Conservation (phyloP, 2,329 filamentous ascomycete genomes). For the Fusarium sp. region DNA sequence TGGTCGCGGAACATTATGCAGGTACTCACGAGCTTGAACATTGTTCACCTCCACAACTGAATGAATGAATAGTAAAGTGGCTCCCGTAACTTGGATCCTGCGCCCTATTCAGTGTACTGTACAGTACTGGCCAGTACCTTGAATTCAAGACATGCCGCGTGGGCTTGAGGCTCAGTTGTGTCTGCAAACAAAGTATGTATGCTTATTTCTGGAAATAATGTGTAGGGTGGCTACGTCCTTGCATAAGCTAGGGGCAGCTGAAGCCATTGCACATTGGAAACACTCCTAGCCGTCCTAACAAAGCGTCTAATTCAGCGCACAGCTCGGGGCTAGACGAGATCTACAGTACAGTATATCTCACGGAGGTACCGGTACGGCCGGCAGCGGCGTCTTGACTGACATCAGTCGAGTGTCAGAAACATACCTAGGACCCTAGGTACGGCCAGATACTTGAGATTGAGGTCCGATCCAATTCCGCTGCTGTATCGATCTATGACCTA, state of each 20-base stretch:
- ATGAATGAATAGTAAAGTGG: not conserved
- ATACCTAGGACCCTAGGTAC: not conserved
- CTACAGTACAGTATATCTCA: conserved; percentile 3
- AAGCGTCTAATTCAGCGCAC: not conserved
- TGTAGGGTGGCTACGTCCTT: conserved; percentile 2
- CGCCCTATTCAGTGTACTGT: not conserved
- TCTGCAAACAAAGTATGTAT: conserved; percentile 1
- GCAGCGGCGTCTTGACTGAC: conserved; percentile 20
- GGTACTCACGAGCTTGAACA: conserved; percentile 25
- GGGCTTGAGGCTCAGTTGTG: conserved; percentile 29
- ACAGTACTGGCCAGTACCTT: not conserved
- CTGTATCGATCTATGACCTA: conserved; percentile 39
- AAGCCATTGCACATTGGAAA: conserved; percentile 3
- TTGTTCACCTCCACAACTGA: not conserved
- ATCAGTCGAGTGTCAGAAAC: conserved; percentile 32
- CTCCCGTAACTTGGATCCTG: not conserved
- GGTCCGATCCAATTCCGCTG: conserved; percentile 7
- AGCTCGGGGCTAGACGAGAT: conserved; percentile 4
- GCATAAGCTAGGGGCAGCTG: conserved; percentile 26
- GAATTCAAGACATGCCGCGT: conserved; percentile 16
- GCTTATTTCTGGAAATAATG: conserved; percentile 22
- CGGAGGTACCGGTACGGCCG: conserved; percentile 11
- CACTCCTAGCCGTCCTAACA: not conserved
- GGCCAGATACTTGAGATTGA: conserved; percentile 7
- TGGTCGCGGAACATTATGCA: conserved; percentile 32